Conservation (phyloP, 2,329 filamentous ascomycete species). For the Cordyceps cateniannulata region DNA sequence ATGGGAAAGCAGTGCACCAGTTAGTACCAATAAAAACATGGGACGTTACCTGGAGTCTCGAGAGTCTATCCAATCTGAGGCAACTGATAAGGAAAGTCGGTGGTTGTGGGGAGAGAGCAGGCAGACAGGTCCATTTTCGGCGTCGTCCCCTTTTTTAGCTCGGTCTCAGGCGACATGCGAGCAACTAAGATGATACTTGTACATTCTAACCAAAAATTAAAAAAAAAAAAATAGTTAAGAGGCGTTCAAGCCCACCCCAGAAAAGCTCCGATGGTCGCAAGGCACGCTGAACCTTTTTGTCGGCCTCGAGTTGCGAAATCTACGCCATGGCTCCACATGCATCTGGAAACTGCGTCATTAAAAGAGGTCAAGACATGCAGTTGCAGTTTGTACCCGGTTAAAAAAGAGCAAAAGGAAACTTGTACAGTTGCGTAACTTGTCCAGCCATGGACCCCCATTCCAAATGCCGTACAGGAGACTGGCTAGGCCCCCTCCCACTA, state of each 20-base stretch:
- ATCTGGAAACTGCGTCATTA: constrained; percentile 6
- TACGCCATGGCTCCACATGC: not conserved
- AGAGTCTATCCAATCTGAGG: constrained; percentile 4
- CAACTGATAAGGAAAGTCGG: constrained; percentile 4
- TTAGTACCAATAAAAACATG: not conserved
- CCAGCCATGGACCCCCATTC: not conserved
- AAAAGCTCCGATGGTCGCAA: constrained; percentile 11
- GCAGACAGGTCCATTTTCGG: not conserved
- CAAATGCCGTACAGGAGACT: not conserved
- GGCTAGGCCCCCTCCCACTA: not conserved
- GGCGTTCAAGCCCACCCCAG: not conserved
- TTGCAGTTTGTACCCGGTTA: not conserved
- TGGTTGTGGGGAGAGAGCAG: not conserved
- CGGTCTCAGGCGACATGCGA: constrained; percentile 10
- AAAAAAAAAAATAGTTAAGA: not conserved
- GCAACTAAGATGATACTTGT: not conserved
- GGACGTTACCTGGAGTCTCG: not conserved
- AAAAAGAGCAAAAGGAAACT: not conserved
- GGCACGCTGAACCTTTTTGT: not conserved
- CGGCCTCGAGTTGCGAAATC: not conserved
- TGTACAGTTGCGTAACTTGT: too few relatives aligned
- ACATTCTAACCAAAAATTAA: not conserved
- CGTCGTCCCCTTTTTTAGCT: not conserved
- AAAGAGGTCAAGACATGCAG: not conserved
- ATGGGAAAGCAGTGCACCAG: too few relatives aligned